These are phyloP conservation scores for Myrica gale DNA, from an alignment of 306 rosid species.

Conservation along the genomic window DNA sequence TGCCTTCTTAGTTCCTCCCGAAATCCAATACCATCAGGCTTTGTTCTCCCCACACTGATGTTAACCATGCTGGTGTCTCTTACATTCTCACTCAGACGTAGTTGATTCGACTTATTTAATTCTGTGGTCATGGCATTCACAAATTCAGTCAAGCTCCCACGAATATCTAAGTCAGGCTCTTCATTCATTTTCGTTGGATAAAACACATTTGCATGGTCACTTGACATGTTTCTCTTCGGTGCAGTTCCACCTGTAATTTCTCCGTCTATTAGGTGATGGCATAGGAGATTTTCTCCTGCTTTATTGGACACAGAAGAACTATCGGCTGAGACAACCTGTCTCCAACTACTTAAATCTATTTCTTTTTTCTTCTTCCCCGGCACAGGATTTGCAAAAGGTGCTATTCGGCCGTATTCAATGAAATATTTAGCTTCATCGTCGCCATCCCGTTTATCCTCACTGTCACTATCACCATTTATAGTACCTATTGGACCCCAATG, in stretches of 20 bases:
- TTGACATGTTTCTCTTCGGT: slow-evolving; percentile 27
- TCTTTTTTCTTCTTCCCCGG: slow-evolving; percentile 60
- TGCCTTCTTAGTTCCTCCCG: slow-evolving; percentile 15
- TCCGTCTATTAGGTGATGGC: slow-evolving; percentile 23
- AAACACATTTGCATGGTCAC: slow-evolving; percentile 11
- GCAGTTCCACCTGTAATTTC: slow-evolving; percentile 25
- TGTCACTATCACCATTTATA: slow-evolving; percentile 32
- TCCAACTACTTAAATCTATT: slow-evolving; percentile 66
- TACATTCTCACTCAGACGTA: slow-evolving; percentile 17
- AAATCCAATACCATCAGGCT: slow-evolving; percentile 22
- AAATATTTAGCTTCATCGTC: slow-evolving; percentile 45
- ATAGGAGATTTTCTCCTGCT: slow-evolving; percentile 17
- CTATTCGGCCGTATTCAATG: slow-evolving; percentile 44
- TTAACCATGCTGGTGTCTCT: slow-evolving; percentile 12
- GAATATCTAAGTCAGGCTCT: neutral
- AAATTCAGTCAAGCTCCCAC: neutral
- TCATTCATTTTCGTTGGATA: slow-evolving; percentile 20
- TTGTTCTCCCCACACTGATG: slow-evolving; percentile 13
- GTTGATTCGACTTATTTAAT: slow-evolving; percentile 35
- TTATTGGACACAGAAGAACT: slow-evolving; percentile 34
- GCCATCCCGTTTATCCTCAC: slow-evolving; percentile 32
- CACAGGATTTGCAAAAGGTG: slow-evolving; percentile 60
- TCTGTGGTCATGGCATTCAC: slow-evolving; percentile 31
- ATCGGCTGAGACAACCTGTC: slow-evolving; percentile 47
- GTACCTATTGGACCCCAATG: slow-evolving; percentile 63